phyloP scores from a whole-genome alignment of 2,329 filamentous ascomycete species.

The Talaromyces sp. region DNA sequence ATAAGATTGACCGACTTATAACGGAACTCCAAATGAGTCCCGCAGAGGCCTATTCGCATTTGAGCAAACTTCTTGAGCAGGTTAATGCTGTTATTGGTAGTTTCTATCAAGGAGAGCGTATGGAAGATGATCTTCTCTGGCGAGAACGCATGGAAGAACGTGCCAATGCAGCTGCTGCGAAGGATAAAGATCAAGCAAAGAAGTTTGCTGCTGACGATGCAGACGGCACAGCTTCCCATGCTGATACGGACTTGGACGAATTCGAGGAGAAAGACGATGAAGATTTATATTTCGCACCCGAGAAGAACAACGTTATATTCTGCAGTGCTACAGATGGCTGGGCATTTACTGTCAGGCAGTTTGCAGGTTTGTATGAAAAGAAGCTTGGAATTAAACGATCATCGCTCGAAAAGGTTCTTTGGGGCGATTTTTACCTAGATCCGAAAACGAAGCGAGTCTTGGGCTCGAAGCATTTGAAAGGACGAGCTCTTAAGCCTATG shows the following conservation, averaged over 20 bases:
- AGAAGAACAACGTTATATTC: constrained; percentile 99
- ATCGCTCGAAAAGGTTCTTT: constrained; percentile 86
- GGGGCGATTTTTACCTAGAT: constrained; percentile 95
- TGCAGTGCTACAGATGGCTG: constrained; percentile 97
- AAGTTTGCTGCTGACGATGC: constrained; percentile 37
- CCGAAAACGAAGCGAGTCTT: constrained; percentile 95
- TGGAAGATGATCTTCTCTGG: constrained; percentile 98
- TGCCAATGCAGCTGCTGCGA: constrained; percentile 68
- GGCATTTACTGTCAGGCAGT: constrained; percentile 96
- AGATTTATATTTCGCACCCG: constrained; percentile 95
- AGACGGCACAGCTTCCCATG: constrained; percentile 51
- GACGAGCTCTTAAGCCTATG: constrained; percentile 87
- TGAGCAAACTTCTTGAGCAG: constrained; percentile 87
- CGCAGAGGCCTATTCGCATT: constrained; percentile 80
- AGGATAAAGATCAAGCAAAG: constrained; percentile 52
- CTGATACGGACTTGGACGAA: constrained; percentile 52
- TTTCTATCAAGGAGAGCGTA: constrained; percentile 95
- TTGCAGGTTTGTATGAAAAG: constrained; percentile 89
- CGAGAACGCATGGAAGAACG: constrained; percentile 87
- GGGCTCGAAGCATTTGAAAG: constrained; percentile 87
- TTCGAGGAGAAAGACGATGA: constrained; percentile 94
- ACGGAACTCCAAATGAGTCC: constrained; percentile 95
- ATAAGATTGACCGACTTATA: constrained; percentile 94
- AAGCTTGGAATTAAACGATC: constrained; percentile 92
- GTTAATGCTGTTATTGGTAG: constrained; percentile 96